A percentile compares a stretch with the other conserved stretches of the same genome.
Conservation (phyloP, 257 asterid genomes). For the Nicotiana noctiflora region DNA sequence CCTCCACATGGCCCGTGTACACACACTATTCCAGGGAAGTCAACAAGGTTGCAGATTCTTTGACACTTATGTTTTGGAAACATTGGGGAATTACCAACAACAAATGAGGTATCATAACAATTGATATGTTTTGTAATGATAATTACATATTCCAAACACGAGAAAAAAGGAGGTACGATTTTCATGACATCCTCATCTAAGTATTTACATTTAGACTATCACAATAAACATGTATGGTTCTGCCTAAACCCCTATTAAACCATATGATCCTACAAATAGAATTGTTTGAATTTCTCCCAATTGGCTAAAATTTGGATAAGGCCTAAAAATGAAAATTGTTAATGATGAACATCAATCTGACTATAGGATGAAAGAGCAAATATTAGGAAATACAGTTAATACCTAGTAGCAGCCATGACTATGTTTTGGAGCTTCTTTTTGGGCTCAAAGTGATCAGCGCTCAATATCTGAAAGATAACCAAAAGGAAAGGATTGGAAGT, state of each 20-base stretch:
- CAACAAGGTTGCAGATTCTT: no score
- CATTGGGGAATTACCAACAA: no score
- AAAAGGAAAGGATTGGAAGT: background rate
- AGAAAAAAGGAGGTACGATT: no score
- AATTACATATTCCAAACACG: no score
- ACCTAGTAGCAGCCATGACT: conserved; percentile 96
- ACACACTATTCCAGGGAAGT: background rate
- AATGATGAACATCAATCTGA: background rate
- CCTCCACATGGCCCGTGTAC: no score
- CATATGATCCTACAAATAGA: background rate
- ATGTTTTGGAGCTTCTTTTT: conserved; percentile 77
- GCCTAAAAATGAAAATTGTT: background rate
- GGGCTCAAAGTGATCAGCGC: conserved; percentile 52
- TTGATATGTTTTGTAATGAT: no score
- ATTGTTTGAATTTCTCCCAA: background rate
- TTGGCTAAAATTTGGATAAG: background rate
- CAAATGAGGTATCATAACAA: no score
- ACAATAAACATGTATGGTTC: background rate
- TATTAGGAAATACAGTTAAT: background rate
- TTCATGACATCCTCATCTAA: no score
- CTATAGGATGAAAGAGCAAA: background rate
- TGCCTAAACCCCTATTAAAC: background rate
- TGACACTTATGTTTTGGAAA: no score
- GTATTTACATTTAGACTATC: background rate
- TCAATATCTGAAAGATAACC: conserved; percentile 45